These are phyloP conservation scores for Aspergillus felis DNA, from an alignment of 2,329 filamentous ascomycete genomes.

Conservation along the genomic window DNA sequence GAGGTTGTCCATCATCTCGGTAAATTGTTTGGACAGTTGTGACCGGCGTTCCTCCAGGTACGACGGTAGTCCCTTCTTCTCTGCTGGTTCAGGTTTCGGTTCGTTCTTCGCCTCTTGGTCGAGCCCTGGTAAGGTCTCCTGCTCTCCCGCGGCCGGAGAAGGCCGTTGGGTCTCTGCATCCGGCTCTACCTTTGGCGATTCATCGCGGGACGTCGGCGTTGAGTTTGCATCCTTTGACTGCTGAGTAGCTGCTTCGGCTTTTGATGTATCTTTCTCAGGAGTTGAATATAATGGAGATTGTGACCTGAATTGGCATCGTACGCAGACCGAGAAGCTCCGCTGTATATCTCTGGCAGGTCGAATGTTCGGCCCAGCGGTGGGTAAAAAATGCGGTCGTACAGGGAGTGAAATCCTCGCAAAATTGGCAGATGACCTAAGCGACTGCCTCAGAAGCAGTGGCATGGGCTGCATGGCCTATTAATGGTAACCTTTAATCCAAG, in stretches of 20 bases:
- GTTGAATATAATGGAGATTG: conserved; percentile 24
- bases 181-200: conserved; percentile 11
- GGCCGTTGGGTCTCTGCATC: conserved; percentile 18
- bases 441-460: conserved; percentile 38
- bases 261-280: conserved; percentile 18
- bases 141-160: conserved; percentile 12
- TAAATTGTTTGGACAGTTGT: conserved; percentile 58
- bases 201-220: conserved; percentile 24
- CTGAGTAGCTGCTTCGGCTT: conserved; percentile 17
- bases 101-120: conserved; percentile 9
- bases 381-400: conserved; percentile 19
- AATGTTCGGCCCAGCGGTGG: conserved; percentile 18
- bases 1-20: conserved; percentile 78
- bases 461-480: conserved; percentile 37
- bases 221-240: conserved; percentile 4
- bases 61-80: conserved; percentile 28
- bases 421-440: conserved; percentile 27
- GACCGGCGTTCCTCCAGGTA: conserved; percentile 48
- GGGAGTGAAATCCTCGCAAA: conserved; percentile 21
- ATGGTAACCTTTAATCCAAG: conserved; percentile 19
- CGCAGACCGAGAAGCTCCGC: conserved; percentile 37
- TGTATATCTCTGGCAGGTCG: conserved; percentile 16
- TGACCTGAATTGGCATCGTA: conserved; percentile 41
- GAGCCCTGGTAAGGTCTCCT: conserved; percentile 8
- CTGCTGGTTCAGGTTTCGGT: not conserved